Conservation (phyloP, 129 eudicot species). For the Flaveria sonorensis region DNA sequence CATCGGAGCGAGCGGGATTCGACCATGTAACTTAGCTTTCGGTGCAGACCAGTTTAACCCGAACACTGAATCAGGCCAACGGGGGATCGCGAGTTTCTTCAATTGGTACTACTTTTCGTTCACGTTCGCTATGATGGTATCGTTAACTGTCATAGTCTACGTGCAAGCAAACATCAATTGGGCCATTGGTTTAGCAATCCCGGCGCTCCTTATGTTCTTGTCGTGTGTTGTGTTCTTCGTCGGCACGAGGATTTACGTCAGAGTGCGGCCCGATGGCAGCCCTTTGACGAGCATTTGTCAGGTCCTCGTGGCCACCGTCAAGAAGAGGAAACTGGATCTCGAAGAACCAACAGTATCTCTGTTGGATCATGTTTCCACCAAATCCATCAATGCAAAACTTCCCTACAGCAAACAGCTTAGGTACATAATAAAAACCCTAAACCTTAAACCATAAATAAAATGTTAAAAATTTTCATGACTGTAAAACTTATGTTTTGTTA, state of each 20-base stretch:
- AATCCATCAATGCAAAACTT: conserved; percentile 52
- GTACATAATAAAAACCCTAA: not conserved
- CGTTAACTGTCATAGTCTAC: conserved; percentile 48
- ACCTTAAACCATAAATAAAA: not conserved
- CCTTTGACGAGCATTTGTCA: conserved; percentile 49
- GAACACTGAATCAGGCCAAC: conserved; percentile 50
- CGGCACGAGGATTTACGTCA: conserved; percentile 49
- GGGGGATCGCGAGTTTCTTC: conserved; percentile 56
- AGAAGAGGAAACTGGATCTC: conserved; percentile 46
- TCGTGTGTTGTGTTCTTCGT: conserved; percentile 42
- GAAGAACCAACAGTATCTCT: conserved; percentile 38
- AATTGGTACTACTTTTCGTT: conserved; percentile 62
- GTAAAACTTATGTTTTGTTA: not conserved
- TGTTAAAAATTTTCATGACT: not conserved
- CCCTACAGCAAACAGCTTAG: conserved; percentile 46
- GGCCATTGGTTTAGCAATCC: conserved; percentile 55
- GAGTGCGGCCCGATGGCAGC: conserved; percentile 48
- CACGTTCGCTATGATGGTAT: conserved; percentile 57
- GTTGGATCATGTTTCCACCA: conserved; percentile 33
- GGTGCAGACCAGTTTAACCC: conserved; percentile 62
- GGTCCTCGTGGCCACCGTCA: conserved; percentile 40
- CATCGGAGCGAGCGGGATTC: conserved; percentile 55
- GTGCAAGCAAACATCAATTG: conserved; percentile 50
- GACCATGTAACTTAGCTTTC: conserved; percentile 62
- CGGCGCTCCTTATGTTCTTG: conserved; percentile 51